Evolutionary conservation across 164 flowering plant genomes (phyloP).

Genomic region (Taxillus chinensis): DNA sequence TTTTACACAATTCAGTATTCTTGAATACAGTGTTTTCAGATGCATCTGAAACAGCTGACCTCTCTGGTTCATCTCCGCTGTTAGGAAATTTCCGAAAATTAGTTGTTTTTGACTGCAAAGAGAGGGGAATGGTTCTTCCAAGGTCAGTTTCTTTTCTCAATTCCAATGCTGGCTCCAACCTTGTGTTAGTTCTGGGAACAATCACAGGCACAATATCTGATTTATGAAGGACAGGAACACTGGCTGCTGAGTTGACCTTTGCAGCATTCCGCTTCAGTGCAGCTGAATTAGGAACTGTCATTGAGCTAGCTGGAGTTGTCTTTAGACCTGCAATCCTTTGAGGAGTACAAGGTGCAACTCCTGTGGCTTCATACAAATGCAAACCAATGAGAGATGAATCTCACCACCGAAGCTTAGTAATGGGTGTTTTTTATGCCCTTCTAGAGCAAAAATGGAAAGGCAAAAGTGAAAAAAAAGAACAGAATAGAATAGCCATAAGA

Average conservation of each 20-base stretch:
- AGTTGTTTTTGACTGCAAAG: slow-evolving; percentile 44
- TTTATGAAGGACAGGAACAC: slow-evolving; percentile 35
- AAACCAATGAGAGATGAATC: slow-evolving; percentile 7
- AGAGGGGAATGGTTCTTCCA: slow-evolving; percentile 45
- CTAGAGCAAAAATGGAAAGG: neutral
- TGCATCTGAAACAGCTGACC: slow-evolving; percentile 22
- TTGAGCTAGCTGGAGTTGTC: slow-evolving; percentile 24
- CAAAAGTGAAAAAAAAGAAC: neutral
- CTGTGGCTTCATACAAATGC: slow-evolving; percentile 43
- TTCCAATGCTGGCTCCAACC: slow-evolving; percentile 50
- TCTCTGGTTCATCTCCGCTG: slow-evolving; percentile 48
- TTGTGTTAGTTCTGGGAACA: slow-evolving; percentile 54
- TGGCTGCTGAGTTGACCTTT: slow-evolving; percentile 41
- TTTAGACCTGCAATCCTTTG: slow-evolving; percentile 52
- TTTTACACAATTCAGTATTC: slow-evolving; percentile 28
- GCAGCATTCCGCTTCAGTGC: slow-evolving; percentile 37
- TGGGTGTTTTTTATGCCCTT: neutral
- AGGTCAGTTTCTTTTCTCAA: slow-evolving; percentile 47
- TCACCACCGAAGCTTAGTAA: neutral
- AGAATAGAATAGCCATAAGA: neutral
- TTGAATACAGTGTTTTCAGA: slow-evolving; percentile 29
- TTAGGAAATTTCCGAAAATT: slow-evolving; percentile 42
- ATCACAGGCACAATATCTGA: slow-evolving; percentile 73
- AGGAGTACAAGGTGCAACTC: slow-evolving; percentile 69
- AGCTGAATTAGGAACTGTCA: slow-evolving; percentile 29